Evolutionary conservation across 352 stramenopile genomes (phyloP), one percentile per base, ranked within the genome.

Genomic region (Phytophthora lateralis): DNA sequence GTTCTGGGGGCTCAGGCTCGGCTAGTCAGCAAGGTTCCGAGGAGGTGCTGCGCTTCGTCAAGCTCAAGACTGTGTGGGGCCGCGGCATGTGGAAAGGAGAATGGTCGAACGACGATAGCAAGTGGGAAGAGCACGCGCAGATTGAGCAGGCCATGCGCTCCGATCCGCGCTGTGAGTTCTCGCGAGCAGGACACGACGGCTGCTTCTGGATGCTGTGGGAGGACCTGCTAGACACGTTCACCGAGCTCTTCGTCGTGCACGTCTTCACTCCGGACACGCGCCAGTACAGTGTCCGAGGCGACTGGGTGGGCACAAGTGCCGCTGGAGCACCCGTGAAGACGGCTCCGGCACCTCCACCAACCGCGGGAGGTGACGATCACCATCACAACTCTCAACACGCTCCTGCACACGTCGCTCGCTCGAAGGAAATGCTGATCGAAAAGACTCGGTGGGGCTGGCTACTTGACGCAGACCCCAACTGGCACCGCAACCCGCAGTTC

Each of bases 401-500:
- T 18, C 17, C 56, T 9, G 35, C 38, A 17, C 49, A 51, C 32
- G 4, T 15, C 17, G 15, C 38, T 41, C 53, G 49, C 2, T 59
- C 45, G 17, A 69, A 69, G 53, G 82, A 89, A 29, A 66, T 39
- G 4, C 30, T 63, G 14, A 84, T 91, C 46, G 69, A 71, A 11
- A 80, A 82, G 39, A 91, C 78, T n/a, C 78, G 84, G 38, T 93
- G 84, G 82, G 69, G 44, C 17, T 79, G 90, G 29, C 52, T 88
- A 26, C 50, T 51, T 2, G 90, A 97, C 55, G 78, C 73, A 7
- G 90, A 98, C 44, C 69, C 88, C 6, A 91, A 85, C 41, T 98
- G 91, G 91, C 90, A 97, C 67, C 91, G 92, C 34, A 98, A 98
- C 56, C 91, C 89, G 8, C 90, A 98, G 71, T 97, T 91, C 62